Percentiles rank a stretch among this genome's conserved stretches.
These are phyloP conservation scores for Biscutella laevigata DNA, from an alignment of 441 rosid genomes.

Conservation along the genomic window DNA sequence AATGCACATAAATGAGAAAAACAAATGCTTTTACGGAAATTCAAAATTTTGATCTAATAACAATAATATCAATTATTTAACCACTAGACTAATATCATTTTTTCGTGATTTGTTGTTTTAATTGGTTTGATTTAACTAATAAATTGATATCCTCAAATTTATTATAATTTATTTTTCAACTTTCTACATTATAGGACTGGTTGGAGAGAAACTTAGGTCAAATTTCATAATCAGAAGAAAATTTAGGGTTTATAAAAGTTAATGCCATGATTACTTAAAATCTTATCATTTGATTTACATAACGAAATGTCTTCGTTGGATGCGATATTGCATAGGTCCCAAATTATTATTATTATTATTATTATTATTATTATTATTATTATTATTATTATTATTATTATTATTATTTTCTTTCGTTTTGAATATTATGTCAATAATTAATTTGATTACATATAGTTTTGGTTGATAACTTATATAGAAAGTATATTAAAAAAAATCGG, in stretches of 20 bases:
- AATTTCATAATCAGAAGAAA: slow-evolving; percentile 10
- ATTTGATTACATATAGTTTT: not conserved
- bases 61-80: too few species aligned
- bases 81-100: too few species aligned
- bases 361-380: too few species aligned
- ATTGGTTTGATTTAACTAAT: too few species aligned
- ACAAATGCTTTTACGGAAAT: too few species aligned
- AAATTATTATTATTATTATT: too few species aligned
- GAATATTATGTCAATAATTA: not conserved
- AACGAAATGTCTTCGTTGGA: slow-evolving; percentile 4
- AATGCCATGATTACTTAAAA: not conserved
- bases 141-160: too few species aligned
- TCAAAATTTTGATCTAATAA: too few species aligned
- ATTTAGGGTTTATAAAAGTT: not conserved
- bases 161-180: not conserved
- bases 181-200: too few species aligned
- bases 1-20: too few species aligned
- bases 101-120: too few species aligned
- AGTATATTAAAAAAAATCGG: not conserved
- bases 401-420: not conserved
- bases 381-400: not conserved
- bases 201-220: slow-evolving; percentile 10
- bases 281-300: not conserved
- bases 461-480: not conserved
- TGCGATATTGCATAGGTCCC: slow-evolving; percentile 5